These are phyloP conservation scores for Endocalyx cinctus DNA, from an alignment of 2,329 filamentous ascomycete species.

Conservation along the genomic window DNA sequence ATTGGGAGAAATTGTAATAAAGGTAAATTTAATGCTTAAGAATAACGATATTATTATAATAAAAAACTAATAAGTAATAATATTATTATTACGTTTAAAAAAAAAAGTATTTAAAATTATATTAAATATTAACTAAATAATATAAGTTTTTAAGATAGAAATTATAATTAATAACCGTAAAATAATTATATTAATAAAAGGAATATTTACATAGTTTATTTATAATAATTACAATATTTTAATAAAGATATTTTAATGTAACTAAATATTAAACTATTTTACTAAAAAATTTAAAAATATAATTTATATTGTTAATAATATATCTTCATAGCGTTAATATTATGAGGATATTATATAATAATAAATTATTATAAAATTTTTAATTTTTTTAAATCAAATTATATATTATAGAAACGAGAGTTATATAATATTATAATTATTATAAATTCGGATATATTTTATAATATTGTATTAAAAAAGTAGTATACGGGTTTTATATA, in stretches of 20 bases:
- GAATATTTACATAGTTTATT: constrained; percentile 2
- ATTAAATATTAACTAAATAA: constrained; percentile 1
- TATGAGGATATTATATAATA: not conserved
- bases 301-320: constrained; percentile 1
- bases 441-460: constrained; percentile 2
- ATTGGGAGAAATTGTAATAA: not conserved
- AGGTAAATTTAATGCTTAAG: constrained; percentile 2
- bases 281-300: constrained; percentile 3
- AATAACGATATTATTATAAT: constrained; percentile 2
- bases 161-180: constrained; percentile 1
- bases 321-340: not conserved
- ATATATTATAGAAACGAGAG: constrained; percentile 1
- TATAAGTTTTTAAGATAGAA: too few species aligned
- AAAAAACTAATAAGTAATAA: constrained; percentile 1
- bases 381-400: constrained; percentile 1
- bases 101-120: constrained; percentile 2
- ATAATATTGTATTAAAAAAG: too few species aligned
- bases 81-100: constrained; percentile 3
- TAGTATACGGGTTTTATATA: too few species aligned
- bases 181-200: constrained; percentile 4
- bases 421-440: not conserved
- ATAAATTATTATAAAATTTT: not conserved
- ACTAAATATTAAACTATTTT: constrained; percentile 2
- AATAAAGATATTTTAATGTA: constrained; percentile 4
- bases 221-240: not conserved